Evolutionary conservation across 805 yeast species (phyloP).

Genomic region (Dipodascus albidus): DNA sequence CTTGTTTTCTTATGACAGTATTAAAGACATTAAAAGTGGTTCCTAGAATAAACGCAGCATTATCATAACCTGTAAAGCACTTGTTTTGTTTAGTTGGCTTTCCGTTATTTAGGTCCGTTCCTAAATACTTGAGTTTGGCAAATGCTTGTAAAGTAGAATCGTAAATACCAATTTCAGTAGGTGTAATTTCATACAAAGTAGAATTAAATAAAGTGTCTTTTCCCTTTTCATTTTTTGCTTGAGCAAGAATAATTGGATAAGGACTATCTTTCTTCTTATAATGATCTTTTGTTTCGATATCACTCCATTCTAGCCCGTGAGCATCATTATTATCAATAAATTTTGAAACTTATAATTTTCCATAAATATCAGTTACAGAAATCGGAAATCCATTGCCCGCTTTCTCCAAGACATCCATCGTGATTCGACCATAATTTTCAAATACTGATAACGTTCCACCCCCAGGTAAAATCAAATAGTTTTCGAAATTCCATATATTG

Average conservation of each 20-base stretch:
- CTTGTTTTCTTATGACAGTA: conserved; percentile 9
- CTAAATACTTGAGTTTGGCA: conserved; percentile 54
- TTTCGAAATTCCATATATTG: conserved; percentile 52
- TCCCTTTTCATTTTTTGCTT: conserved; percentile 36
- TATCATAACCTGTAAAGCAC: conserved; percentile 62
- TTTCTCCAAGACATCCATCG: conserved; percentile 29
- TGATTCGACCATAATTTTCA: conserved; percentile 29
- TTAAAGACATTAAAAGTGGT: conserved; percentile 38
- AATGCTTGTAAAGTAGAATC: conserved; percentile 62
- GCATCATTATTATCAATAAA: conserved; percentile 43
- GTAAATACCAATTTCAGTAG: conserved; percentile 80
- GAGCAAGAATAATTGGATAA: conserved; percentile 46
- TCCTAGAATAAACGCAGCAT: conserved; percentile 64
- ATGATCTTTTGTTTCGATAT: conserved; percentile 43
- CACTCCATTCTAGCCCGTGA: too few relatives aligned
- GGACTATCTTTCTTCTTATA: conserved; percentile 50
- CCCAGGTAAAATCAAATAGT: conserved; percentile 44
- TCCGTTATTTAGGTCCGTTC: conserved; percentile 54
- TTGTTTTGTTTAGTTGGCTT: conserved; percentile 29
- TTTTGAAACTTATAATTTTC: conserved; percentile 54
- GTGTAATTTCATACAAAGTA: conserved; percentile 33
- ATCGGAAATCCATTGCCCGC: conserved; percentile 53
- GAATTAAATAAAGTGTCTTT: conserved; percentile 69
- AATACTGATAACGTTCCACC: conserved; percentile 42
- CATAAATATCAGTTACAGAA: conserved; percentile 73